Evolutionary conservation across 768 basidiomycete genomes (phyloP).

Genomic region (Stropharia rugosoannulata): DNA sequence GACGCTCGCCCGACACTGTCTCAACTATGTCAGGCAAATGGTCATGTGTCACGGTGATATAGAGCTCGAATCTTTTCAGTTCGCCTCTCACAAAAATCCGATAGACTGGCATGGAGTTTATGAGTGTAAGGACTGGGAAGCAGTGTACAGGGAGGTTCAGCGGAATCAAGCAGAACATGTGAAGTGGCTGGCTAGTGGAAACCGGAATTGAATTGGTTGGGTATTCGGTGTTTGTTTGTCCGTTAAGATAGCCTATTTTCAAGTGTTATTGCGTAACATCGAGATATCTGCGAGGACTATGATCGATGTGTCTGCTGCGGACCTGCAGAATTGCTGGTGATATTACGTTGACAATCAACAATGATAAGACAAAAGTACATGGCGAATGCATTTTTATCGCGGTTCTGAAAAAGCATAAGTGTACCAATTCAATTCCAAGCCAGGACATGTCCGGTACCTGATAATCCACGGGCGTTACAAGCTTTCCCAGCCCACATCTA

Average conservation of each 20-base stretch:
- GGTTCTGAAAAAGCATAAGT: too few relatives aligned
- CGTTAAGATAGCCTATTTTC: too few relatives aligned
- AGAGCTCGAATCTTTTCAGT: constrained; percentile 29
- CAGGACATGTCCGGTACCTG: constrained; percentile 10
- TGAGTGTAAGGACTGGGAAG: constrained; percentile 34
- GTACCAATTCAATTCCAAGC: background rate
- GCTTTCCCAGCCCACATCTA: constrained; percentile 41
- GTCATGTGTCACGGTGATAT: constrained; percentile 30
- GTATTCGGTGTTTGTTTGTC: background rate
- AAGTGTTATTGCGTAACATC: too few relatives aligned
- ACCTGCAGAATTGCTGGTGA: too few relatives aligned
- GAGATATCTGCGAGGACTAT: too few relatives aligned
- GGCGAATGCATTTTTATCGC: too few relatives aligned
- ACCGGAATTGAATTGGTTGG: background rate
- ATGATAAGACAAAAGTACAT: too few relatives aligned
- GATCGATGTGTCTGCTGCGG: too few relatives aligned
- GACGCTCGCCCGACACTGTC: constrained; percentile 25
- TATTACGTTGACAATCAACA: too few relatives aligned
- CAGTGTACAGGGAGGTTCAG: constrained; percentile 27
- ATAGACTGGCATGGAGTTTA: constrained; percentile 28
- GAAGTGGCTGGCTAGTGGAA: constrained; percentile 14
- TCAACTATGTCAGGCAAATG: constrained; percentile 35
- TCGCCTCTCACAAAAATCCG: constrained; percentile 29
- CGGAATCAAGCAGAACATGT: constrained; percentile 24
- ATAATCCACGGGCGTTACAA: constrained; percentile 14